These are phyloP conservation scores for Colletotrichum sp. DNA, from an alignment of 2,329 filamentous ascomycete genomes.

Conservation along the genomic window DNA sequence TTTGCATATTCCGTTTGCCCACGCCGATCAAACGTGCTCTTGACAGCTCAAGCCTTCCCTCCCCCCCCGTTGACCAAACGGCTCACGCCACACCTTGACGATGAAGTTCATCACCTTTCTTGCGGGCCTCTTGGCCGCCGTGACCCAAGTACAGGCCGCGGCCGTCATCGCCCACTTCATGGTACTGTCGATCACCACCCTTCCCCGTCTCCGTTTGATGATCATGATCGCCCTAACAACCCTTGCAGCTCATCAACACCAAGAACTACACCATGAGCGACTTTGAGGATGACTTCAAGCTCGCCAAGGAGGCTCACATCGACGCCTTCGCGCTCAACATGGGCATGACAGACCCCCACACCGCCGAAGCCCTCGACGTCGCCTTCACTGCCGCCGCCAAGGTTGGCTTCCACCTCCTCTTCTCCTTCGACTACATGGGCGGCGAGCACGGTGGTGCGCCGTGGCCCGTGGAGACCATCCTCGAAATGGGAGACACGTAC, in stretches of 20 bases:
- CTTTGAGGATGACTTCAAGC: slow-evolving; percentile 52
- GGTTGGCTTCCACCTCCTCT: slow-evolving; percentile 33
- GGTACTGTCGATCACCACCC: not conserved
- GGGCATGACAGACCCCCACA: slow-evolving; percentile 8
- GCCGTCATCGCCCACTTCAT: slow-evolving; percentile 22
- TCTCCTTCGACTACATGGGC: slow-evolving; percentile 36
- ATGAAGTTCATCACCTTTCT: slow-evolving; percentile 5
- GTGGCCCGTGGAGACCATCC: slow-evolving; percentile 18
- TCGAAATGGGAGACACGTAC: slow-evolving; percentile 12
- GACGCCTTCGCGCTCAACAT: slow-evolving; percentile 31
- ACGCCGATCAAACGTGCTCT: not conserved
- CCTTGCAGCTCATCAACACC: slow-evolving; percentile 10
- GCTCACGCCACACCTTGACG: not conserved
- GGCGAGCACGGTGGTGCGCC: slow-evolving; percentile 21
- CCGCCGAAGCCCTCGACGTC: not conserved
- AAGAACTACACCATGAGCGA: slow-evolving; percentile 37
- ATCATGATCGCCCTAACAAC: not conserved
- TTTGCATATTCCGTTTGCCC: not conserved
- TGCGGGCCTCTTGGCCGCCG: slow-evolving; percentile 4
- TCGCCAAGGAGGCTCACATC: slow-evolving; percentile 44
- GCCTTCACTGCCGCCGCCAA: slow-evolving; percentile 22
- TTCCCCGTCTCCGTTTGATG: not conserved
- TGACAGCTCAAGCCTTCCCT: not conserved
- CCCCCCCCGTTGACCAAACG: not conserved
- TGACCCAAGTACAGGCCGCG: slow-evolving; percentile 4